Evolutionary conservation across 2,329 filamentous ascomycete genomes (phyloP).

Genomic region (Penicillium sp.): DNA sequence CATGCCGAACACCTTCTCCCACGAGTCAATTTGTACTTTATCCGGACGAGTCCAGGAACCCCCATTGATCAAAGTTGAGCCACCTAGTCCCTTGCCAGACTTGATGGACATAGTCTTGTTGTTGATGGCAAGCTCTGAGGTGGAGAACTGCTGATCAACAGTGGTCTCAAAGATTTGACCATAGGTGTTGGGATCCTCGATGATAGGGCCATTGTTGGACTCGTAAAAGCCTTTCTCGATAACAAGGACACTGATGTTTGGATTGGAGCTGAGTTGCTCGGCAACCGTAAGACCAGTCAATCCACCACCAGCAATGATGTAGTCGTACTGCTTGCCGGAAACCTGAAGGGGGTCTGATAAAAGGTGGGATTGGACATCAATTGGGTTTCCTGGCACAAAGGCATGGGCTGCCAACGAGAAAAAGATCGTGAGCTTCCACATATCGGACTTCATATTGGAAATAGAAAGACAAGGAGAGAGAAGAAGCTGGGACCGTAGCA

Average conservation of each 20-base stretch:
- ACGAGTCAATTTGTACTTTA: constrained; percentile 27
- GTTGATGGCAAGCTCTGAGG: constrained; percentile 18
- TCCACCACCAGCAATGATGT: constrained; percentile 35
- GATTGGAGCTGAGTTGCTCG: constrained; percentile 26
- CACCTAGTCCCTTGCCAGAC: constrained; percentile 30
- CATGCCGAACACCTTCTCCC: constrained; percentile 44
- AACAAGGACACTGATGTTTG: constrained; percentile 26
- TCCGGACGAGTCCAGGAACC: constrained; percentile 32
- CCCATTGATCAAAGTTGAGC: constrained; percentile 32
- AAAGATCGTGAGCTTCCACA: neutral
- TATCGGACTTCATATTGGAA: neutral
- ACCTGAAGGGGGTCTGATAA: constrained; percentile 19
- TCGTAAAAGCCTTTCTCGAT: constrained; percentile 34
- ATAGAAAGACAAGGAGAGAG: neutral
- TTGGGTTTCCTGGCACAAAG: neutral
- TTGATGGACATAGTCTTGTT: constrained; percentile 21
- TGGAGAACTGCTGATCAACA: constrained; percentile 25
- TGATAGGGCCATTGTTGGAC: constrained; percentile 26
- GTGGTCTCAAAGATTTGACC: constrained; percentile 28
- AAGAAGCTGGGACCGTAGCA: neutral
- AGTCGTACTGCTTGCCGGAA: constrained; percentile 25
- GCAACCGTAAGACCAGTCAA: constrained; percentile 32
- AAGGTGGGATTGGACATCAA: constrained; percentile 10
- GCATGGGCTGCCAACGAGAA: neutral
- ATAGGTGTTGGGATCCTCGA: constrained; percentile 28